phyloP scores from a whole-genome alignment of 129 eudicot species.

The Flaveria bidentis region DNA sequence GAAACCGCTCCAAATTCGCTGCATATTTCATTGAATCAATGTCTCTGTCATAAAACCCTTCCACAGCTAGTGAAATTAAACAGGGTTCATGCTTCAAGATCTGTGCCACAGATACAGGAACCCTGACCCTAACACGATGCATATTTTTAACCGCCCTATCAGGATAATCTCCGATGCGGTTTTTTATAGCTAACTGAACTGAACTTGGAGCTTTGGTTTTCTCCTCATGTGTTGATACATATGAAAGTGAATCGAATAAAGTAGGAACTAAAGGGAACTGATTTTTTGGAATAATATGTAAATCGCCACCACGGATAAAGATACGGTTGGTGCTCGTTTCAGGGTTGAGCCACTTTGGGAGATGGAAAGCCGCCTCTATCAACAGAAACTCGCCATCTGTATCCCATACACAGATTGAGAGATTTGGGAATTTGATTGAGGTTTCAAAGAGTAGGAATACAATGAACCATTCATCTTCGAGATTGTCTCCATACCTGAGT shows the following conservation, averaged over 20 bases:
- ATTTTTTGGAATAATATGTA: constrained; percentile 47
- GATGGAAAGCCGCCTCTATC: constrained; percentile 81
- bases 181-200: constrained; percentile 39
- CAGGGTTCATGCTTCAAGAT: constrained; percentile 78
- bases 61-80: constrained; percentile 71
- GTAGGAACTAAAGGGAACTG: constrained; percentile 37
- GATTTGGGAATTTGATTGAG: constrained; percentile 47
- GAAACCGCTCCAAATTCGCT: constrained; percentile 67
- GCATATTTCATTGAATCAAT: constrained; percentile 85
- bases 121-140: constrained; percentile 73
- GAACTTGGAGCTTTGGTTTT: constrained; percentile 35
- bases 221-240: constrained; percentile 28
- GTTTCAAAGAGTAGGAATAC: constrained; percentile 63
- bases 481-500: constrained; percentile 76
- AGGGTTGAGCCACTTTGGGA: constrained; percentile 87
- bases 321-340: constrained; percentile 62
- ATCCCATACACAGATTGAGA: constrained; percentile 59
- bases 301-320: constrained; percentile 54
- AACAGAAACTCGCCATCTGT: constrained; percentile 84
- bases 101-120: constrained; percentile 65
- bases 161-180: constrained; percentile 52
- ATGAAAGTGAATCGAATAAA: constrained; percentile 40
- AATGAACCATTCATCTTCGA: constrained; percentile 89
- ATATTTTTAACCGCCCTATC: constrained; percentile 52
- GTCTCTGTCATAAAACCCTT: constrained; percentile 91